These are phyloP conservation scores for Penicillium corylophilum DNA, from an alignment of 2,329 filamentous ascomycete species.

Conservation along the genomic window DNA sequence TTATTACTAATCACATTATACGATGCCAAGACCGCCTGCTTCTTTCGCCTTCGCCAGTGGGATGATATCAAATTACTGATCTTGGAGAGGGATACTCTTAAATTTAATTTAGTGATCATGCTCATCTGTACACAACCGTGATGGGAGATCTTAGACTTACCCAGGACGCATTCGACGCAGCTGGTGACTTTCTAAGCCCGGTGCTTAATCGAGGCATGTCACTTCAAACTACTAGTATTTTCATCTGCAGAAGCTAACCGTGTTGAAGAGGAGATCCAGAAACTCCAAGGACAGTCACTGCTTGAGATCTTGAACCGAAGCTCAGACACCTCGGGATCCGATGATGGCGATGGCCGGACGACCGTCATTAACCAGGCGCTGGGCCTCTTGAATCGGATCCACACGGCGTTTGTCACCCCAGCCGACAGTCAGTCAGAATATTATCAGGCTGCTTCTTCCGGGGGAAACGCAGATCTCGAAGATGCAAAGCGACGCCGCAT, in stretches of 20 bases:
- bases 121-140: neutral
- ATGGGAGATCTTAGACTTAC: conserved; percentile 31
- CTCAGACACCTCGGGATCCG: conserved; percentile 4
- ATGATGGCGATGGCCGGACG: conserved; percentile 23
- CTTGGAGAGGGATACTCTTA: neutral
- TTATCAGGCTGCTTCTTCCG: conserved; percentile 1
- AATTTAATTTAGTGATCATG: neutral
- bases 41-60: neutral
- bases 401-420: conserved; percentile 34
- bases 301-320: conserved; percentile 32
- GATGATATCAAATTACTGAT: neutral
- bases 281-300: conserved; percentile 34
- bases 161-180: conserved; percentile 34
- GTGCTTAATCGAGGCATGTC: conserved; percentile 44
- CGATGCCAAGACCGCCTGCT: conserved; percentile 4
- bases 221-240: conserved; percentile 9
- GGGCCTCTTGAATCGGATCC: conserved; percentile 34
- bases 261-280: conserved; percentile 40
- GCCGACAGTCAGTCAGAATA: conserved; percentile 11
- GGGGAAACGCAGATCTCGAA: conserved; percentile 36
- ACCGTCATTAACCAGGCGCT: conserved; percentile 36
- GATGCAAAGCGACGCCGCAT: conserved; percentile 43
- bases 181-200: conserved; percentile 37
- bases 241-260: conserved; percentile 28
- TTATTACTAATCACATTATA: conserved; percentile 2